These are phyloP conservation scores for Gleditsia sinensis DNA, from an alignment of 306 rosid species.

Conservation along the genomic window DNA sequence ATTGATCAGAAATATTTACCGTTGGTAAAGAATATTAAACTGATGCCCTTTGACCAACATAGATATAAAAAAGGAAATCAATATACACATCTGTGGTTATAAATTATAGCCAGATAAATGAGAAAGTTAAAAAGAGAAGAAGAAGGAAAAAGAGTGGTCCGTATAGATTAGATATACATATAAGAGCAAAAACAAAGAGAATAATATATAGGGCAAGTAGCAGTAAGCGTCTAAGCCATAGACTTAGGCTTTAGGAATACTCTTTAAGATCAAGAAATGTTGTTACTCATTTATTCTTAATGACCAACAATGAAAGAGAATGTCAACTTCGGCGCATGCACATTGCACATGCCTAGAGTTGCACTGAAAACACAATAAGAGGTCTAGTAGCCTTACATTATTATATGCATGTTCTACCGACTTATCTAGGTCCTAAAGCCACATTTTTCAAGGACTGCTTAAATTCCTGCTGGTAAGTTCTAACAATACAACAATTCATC, in stretches of 20 bases:
- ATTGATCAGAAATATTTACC: not conserved
- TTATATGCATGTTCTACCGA: slow-evolving; percentile 44
- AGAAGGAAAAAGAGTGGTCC: slow-evolving; percentile 49
- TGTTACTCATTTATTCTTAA: slow-evolving; percentile 40
- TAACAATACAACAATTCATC: slow-evolving; percentile 18
- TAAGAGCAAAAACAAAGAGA: slow-evolving; percentile 37
- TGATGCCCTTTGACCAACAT: not conserved
- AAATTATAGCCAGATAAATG: slow-evolving; percentile 22
- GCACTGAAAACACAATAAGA: slow-evolving; percentile 42
- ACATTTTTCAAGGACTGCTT: slow-evolving; percentile 21
- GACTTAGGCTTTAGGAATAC: slow-evolving; percentile 56
- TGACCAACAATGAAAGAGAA: slow-evolving; percentile 49
- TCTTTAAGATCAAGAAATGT: slow-evolving; percentile 38
- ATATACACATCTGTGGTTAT: slow-evolving; percentile 11
- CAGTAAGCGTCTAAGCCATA: slow-evolving; percentile 44
- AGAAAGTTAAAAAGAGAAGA: not conserved
- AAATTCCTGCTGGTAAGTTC: slow-evolving; percentile 5
- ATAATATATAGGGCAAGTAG: slow-evolving; percentile 55
- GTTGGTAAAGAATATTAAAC: not conserved
- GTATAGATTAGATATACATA: not conserved
- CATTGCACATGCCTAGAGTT: slow-evolving; percentile 57
- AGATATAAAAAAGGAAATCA: slow-evolving; percentile 18
- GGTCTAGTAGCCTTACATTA: slow-evolving; percentile 44
- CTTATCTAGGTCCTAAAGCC: slow-evolving; percentile 44
- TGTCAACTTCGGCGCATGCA: slow-evolving; percentile 47